Evolutionary conservation across 2,329 filamentous ascomycete species (phyloP), one percentile per base, ranked within the genome.

Genomic region (Coniochaeta prunicola): DNA sequence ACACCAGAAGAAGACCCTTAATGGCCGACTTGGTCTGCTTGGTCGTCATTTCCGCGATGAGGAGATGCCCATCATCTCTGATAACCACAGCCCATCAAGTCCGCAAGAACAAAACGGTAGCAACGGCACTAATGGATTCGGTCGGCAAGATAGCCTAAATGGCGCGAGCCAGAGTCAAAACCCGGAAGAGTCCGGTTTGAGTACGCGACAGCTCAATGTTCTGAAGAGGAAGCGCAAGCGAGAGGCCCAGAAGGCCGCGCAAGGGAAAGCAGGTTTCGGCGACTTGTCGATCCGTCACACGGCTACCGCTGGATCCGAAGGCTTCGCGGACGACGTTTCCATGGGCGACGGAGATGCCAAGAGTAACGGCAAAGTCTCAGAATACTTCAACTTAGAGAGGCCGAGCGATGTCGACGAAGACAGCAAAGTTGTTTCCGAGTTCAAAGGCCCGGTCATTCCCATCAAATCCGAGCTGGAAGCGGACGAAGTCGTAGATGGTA

Each of bases 191-290:
- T 74, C 82, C 4, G 86, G 86, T 2, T 79, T 99, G 57, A 97
- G 94, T 76, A 93, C 94, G 61, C 86, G 94, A 45, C 94, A 99
- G 68, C 83, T 97, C 21, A 99, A 99, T 68, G 91, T 94, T 57
- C 77, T 99, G 10, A 97, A 97, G 73, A 85, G 94, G 48, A 97
- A 97, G 71, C 86, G 92, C 48, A 99, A 97, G 74, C 86, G 89
- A 66, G 91, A 96, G 66, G 87, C 92, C 3, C 91, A 94, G 71
- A 88, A 91, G 67, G 91, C 93, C 57, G 91, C 82, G 0, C 82
- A 92, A 59, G 93, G 89, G 64, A 97, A 97, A 71, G 88, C 91
- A 57, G 87, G 90, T 0, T 89, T 96, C 54, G 92, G 96, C 53
- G 94, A 99, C 70, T 80, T 99, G 57, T 90, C 91, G 0, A 75